Evolutionary conservation across 257 asterid species (phyloP).

Genomic region (Ophiorrhiza pumila): DNA sequence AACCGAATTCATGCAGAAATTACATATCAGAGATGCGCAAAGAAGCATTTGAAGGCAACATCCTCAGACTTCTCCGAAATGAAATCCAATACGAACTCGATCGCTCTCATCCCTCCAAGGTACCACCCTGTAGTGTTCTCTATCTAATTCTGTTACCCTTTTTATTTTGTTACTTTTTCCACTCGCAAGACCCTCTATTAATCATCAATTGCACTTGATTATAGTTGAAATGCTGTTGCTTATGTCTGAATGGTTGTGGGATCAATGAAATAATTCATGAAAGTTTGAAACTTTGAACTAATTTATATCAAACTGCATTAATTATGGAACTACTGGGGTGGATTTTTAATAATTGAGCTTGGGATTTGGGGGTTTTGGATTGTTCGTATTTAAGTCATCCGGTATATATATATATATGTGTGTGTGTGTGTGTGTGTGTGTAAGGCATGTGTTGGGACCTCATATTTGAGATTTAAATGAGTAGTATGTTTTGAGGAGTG

Average conservation of each 20-base stretch:
- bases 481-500: neutral
- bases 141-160: neutral
- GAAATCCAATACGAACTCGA: constrained; percentile 78
- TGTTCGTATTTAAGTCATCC: neutral
- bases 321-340: neutral
- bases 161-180: neutral
- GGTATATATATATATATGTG: neutral
- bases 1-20: constrained; percentile 33
- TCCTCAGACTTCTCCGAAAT: constrained; percentile 68
- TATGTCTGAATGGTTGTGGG: neutral
- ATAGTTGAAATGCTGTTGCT: neutral
- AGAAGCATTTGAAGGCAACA: constrained; percentile 69
- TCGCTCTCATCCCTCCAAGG: constrained; percentile 55
- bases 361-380: neutral
- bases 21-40: constrained; percentile 65
- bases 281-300: neutral
- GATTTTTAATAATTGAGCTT: neutral
- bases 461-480: neutral
- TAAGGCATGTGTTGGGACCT: neutral
- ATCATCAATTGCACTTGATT: neutral
- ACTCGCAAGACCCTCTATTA: neutral
- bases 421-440: too few species aligned
- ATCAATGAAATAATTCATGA: neutral
- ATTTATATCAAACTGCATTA: neutral
- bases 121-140: neutral